Evolutionary conservation across 2,329 filamentous ascomycete species (phyloP).

Genomic region (Aureobasidium mangrovei): DNA sequence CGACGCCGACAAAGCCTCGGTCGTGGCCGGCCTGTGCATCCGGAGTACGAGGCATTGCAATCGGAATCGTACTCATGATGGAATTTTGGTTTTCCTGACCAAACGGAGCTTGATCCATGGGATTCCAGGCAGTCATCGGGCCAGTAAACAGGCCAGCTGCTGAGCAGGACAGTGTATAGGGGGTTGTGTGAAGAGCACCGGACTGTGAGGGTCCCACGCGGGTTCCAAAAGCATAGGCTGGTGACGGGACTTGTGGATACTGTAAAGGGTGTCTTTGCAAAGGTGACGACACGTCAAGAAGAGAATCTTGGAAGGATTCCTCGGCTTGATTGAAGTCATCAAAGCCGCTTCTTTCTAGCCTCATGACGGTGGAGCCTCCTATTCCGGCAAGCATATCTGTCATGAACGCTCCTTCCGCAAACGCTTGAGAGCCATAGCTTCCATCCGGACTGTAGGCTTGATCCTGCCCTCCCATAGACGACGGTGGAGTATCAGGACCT

Average conservation of each 20-base stretch:
- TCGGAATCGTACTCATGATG: too few species aligned
- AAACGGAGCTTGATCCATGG: too few species aligned
- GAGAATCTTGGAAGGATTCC: not conserved
- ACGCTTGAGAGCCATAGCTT: not conserved
- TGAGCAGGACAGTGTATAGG: too few species aligned
- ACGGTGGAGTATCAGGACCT: slow-evolving; percentile 4
- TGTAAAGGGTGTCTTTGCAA: not conserved
- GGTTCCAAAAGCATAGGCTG: not conserved
- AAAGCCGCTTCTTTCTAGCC: not conserved
- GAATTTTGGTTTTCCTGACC: too few species aligned
- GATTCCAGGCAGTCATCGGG: too few species aligned
- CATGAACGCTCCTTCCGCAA: slow-evolving; percentile 4
- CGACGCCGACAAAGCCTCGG: not conserved
- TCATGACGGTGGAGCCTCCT: not conserved
- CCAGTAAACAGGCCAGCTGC: too few species aligned
- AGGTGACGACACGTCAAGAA: not conserved
- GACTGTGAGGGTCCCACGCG: too few species aligned
- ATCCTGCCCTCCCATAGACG: slow-evolving; percentile 3
- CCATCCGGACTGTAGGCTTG: not conserved
- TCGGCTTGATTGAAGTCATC: not conserved
- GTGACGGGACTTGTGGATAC: not conserved
- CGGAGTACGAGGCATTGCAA: not conserved
- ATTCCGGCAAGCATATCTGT: slow-evolving; percentile 9
- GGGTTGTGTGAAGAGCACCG: too few species aligned
- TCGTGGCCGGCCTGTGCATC: not conserved